A percentile compares a stretch with the other conserved stretches of the same genome.
phyloP scores from a whole-genome alignment of 208 protist species.

The Paratrypanosoma confusum region DNA sequence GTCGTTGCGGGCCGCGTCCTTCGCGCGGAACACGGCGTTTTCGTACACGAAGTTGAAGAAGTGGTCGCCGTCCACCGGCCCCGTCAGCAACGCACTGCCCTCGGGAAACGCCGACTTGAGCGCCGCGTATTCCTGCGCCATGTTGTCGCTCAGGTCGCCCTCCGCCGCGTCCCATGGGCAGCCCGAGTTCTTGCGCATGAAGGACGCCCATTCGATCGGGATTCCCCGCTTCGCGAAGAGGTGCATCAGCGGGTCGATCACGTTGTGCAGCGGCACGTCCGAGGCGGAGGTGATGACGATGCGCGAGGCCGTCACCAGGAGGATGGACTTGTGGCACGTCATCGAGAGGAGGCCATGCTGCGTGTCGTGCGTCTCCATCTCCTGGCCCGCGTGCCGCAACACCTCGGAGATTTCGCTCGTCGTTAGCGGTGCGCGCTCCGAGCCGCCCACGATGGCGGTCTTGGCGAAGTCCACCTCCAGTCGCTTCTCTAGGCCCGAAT shows the following conservation, averaged over 20 bases:
- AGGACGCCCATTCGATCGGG: conserved; percentile 69
- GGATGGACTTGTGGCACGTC: conserved; percentile 32
- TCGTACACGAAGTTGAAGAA: conserved; percentile 85
- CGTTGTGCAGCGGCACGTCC: conserved; percentile 55
- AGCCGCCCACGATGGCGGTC: conserved; percentile 5
- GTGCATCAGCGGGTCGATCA: conserved; percentile 29
- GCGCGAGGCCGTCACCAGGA: conserved; percentile 30
- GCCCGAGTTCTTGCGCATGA: conserved; percentile 65
- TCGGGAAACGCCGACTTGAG: conserved; percentile 65
- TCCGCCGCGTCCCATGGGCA: conserved; percentile 45
- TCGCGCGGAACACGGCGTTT: conserved; percentile 20
- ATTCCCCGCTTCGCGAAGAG: conserved; percentile 18
- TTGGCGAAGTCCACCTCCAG: conserved; percentile 73
- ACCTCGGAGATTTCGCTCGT: conserved; percentile 25
- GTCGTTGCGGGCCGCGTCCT: conserved; percentile 14
- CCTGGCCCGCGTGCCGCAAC: conserved; percentile 26
- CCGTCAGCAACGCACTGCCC: conserved; percentile 67
- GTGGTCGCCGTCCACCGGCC: conserved; percentile 78
- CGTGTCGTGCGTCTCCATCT: conserved; percentile 15
- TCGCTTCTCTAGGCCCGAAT: conserved; percentile 73
- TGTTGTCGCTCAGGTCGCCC: conserved; percentile 62
- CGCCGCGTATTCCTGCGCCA: conserved; percentile 81
- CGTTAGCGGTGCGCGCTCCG: conserved; percentile 8
- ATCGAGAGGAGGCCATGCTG: conserved; percentile 21
- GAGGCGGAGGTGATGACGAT: conserved; percentile 38